Conservation (phyloP, 768 basidiomycete genomes). For the Termitomyces heimii region DNA sequence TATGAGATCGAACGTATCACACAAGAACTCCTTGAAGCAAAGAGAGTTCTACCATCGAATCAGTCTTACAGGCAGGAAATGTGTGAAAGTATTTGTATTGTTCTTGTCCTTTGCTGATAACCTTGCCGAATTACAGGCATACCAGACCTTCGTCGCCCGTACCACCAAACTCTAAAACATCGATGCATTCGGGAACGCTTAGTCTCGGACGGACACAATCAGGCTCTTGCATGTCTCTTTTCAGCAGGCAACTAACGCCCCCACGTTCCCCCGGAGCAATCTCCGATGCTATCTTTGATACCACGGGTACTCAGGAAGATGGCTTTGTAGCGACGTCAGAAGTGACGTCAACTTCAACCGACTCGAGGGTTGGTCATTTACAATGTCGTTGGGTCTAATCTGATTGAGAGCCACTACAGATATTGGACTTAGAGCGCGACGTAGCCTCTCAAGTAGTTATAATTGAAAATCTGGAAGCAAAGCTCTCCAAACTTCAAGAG, state of each 20-base stretch:
- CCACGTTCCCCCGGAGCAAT: slow-evolving; percentile 23
- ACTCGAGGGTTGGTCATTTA: slow-evolving; percentile 3
- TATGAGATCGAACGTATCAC: slow-evolving; percentile 22
- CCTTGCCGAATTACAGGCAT: neutral
- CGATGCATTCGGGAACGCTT: slow-evolving; percentile 2
- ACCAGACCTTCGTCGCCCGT: slow-evolving; percentile 1
- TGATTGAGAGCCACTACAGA: slow-evolving; percentile 5
- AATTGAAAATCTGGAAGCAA: slow-evolving; percentile 14
- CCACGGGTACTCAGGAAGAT: neutral
- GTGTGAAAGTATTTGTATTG: neutral
- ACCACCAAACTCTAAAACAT: slow-evolving; percentile 4
- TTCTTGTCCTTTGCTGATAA: neutral
- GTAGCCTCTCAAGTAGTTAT: slow-evolving; percentile 11
- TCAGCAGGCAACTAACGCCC: slow-evolving; percentile 47
- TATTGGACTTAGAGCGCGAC: slow-evolving; percentile 14
- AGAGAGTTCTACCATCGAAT: neutral
- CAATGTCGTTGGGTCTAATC: neutral
- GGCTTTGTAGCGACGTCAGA: neutral
- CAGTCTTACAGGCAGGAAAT: slow-evolving; percentile 1
- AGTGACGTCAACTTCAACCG: neutral
- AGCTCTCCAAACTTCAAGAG: slow-evolving; percentile 13
- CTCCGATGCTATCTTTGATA: neutral
- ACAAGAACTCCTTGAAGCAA: slow-evolving; percentile 16
- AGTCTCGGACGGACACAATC: slow-evolving; percentile 33
- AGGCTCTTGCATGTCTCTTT: slow-evolving; percentile 38